Percentiles rank a stretch among this genome's conserved stretches.
Conservation (phyloP, 352 stramenopile genomes). For the Globisporangium takayamanum region DNA sequence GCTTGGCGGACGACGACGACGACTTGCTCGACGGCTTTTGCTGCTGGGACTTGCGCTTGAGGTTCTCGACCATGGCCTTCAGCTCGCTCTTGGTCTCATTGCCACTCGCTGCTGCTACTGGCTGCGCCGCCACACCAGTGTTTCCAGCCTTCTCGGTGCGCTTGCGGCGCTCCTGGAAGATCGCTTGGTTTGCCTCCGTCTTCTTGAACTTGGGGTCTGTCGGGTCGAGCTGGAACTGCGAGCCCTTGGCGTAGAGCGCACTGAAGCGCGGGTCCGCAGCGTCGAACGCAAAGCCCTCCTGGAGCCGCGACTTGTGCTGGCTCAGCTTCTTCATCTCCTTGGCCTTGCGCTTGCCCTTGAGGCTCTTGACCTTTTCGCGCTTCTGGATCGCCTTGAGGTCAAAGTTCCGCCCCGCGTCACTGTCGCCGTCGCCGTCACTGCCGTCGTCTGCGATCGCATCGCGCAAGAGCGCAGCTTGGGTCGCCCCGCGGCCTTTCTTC, state of each 20-base stretch:
- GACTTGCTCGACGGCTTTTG: constrained; percentile 32
- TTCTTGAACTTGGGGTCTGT: constrained; percentile 84
- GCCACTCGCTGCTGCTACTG: not conserved
- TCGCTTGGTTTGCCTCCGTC: constrained; percentile 68
- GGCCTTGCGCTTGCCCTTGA: constrained; percentile 74
- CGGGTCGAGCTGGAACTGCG: constrained; percentile 76
- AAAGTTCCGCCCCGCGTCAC: constrained; percentile 64
- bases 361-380: constrained; percentile 61
- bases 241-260: constrained; percentile 68
- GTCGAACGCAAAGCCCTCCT: constrained; percentile 76
- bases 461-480: constrained; percentile 47
- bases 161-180: constrained; percentile 75
- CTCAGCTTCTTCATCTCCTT: constrained; percentile 74
- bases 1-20: too few species aligned
- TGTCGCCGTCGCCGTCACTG: constrained; percentile 25
- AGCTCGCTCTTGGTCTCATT: constrained; percentile 37
- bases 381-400: constrained; percentile 81
- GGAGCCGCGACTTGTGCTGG: constrained; percentile 45
- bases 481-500: constrained; percentile 41
- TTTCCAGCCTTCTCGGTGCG: constrained; percentile 34
- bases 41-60: constrained; percentile 73
- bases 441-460: constrained; percentile 43
- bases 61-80: constrained; percentile 69
- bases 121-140: not conserved
- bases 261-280: constrained; percentile 66